Conservation (phyloP, 192 early-diverging fungal species). For the Backusella circina region DNA sequence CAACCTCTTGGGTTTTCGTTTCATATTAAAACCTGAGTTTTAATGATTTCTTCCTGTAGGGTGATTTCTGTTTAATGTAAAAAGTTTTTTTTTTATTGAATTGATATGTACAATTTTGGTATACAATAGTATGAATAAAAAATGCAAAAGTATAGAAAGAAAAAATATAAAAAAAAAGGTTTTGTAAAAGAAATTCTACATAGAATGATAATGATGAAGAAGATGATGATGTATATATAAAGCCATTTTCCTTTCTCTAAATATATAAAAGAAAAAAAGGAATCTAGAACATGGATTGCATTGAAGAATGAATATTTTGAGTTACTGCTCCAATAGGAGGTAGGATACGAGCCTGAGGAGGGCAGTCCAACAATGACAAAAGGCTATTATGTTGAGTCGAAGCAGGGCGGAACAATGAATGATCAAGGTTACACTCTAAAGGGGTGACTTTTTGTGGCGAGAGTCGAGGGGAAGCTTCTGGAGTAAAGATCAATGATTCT, state of each 20-base stretch:
- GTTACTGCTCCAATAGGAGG: constrained; percentile 23
- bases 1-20: no score
- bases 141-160: no score
- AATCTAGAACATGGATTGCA: neutral
- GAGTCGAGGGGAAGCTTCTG: constrained; percentile 42
- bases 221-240: neutral
- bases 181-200: no score
- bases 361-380: constrained; percentile 27
- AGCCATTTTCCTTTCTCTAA: neutral
- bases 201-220: neutral
- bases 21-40: neutral
- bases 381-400: constrained; percentile 1
- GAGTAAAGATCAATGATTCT: constrained; percentile 40
- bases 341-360: constrained; percentile 28
- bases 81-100: neutral
- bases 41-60: no score
- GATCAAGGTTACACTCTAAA: constrained; percentile 28
- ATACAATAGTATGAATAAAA: neutral
- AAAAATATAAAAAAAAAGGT: no score
- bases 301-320: neutral
- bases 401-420: neutral
- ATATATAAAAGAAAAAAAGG: neutral
- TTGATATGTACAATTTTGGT: neutral
- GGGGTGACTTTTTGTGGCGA: constrained; percentile 23
- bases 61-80: neutral